Conservation (phyloP, 345 rosid genomes). For the Gynandropsis gynandra region DNA sequence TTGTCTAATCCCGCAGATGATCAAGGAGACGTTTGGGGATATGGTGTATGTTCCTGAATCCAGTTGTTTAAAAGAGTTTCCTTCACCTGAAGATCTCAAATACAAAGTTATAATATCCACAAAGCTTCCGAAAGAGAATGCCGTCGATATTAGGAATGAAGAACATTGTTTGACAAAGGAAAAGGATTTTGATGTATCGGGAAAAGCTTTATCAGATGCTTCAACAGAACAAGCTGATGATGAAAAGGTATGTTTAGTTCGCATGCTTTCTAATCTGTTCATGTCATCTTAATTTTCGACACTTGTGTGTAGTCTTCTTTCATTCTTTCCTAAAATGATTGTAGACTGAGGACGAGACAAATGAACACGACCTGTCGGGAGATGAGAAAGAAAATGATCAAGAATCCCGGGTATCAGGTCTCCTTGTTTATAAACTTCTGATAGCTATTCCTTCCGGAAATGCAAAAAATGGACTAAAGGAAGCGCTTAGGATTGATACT, state of each 20-base stretch:
- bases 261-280: neutral
- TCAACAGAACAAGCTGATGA: constrained; percentile 30
- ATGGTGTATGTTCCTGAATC: constrained; percentile 45
- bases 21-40: constrained; percentile 41
- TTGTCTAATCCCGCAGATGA: constrained; percentile 36
- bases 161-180: constrained; percentile 25
- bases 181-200: constrained; percentile 42
- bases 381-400: constrained; percentile 26
- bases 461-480: constrained; percentile 42
- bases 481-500: constrained; percentile 37
- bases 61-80: constrained; percentile 46
- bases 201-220: constrained; percentile 27
- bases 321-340: neutral
- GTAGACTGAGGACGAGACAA: constrained; percentile 42
- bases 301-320: neutral
- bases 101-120: constrained; percentile 55
- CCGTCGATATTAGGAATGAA: constrained; percentile 2
- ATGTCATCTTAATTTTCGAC: neutral
- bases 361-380: constrained; percentile 26
- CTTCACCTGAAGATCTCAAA: constrained; percentile 67
- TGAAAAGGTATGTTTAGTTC: constrained; percentile 26
- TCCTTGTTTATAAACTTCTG: constrained; percentile 38
- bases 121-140: constrained; percentile 47
- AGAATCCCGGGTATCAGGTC: constrained; percentile 25
- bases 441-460: constrained; percentile 57